Evolutionary conservation across 768 basidiomycete genomes (phyloP), one percentile per base, ranked within the genome.

Genomic region (Hygrophoropsis aurantiaca): DNA sequence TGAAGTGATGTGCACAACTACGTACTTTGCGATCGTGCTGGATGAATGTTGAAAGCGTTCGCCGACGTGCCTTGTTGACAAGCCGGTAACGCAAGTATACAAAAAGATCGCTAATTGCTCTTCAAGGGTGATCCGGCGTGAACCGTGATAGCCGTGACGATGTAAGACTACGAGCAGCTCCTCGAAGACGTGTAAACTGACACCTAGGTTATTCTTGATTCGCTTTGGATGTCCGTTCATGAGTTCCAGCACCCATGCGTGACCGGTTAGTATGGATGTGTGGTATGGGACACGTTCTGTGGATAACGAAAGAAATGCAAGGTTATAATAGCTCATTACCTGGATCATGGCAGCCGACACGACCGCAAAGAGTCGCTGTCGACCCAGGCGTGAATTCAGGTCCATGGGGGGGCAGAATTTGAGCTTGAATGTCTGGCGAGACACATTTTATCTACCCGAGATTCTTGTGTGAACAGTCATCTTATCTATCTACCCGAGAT

Each of bases 221-320:
- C 46, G 37, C 2, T 59, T 33, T 1, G 51, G 54, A 50, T 64
- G 59, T 5, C 62, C 59, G 38, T 41, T 6, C 3, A 59, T 42
- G 0, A 64, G 49, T 30, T 64, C 56, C 3, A 42, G 23, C 4
- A 64, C 49, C 56, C 59, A 65, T 3, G 21, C 50, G 34, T 54
- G 32, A 19, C 63, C 58, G 2, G 52, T 52, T 8, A 65, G 51
- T 20, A 42, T 39, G 20, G 60, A 63, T 5, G 55, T 62, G 18
- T 62, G 59, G 34, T 63, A 59, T 2, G 42, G 39, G 1, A 41
- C 33, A 2, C 2, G 44, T 3, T 46, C 27, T 7, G 6, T 6
- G 13, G 27, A 13, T 30, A 30, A 6, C 13, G 27, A 30, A 30
- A 30, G 13, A 13, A 30, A n/a, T n/a, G n/a, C n/a, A n/a, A n/a